phyloP scores from a whole-genome alignment of 176 grass and related monocot species.

The Ampelocalamus luodianensis region DNA sequence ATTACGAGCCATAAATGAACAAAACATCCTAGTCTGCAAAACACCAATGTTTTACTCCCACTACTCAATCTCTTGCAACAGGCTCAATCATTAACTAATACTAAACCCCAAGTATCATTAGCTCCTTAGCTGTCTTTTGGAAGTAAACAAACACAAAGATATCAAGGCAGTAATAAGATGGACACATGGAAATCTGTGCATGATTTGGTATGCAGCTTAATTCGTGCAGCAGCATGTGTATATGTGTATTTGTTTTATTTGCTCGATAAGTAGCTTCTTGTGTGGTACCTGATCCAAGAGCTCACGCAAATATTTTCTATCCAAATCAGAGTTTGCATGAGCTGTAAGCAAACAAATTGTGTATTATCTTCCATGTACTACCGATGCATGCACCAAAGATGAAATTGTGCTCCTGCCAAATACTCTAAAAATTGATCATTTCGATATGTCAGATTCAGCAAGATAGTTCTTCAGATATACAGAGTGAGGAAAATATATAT shows the following conservation, averaged over 20 bases:
- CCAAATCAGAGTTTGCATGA: constrained; percentile 40
- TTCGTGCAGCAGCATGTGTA: constrained; percentile 56
- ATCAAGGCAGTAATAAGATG: constrained; percentile 31
- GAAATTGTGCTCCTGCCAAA: constrained; percentile 7
- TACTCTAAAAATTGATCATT: neutral
- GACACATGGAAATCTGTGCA: constrained; percentile 36
- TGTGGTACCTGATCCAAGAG: constrained; percentile 54
- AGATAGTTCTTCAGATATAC: neutral
- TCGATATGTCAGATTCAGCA: neutral
- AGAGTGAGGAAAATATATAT: neutral
- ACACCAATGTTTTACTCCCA: constrained; percentile 35
- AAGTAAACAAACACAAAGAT: constrained; percentile 43
- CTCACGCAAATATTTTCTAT: constrained; percentile 42
- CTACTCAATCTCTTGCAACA: constrained; percentile 27
- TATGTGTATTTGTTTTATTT: constrained; percentile 46
- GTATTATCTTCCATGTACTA: constrained; percentile 14
- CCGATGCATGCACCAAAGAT: constrained; percentile 29
- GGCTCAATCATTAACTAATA: constrained; percentile 59
- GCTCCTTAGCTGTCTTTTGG: constrained; percentile 52
- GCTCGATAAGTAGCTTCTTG: constrained; percentile 37
- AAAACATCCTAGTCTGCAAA: constrained; percentile 47
- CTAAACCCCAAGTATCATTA: constrained; percentile 46
- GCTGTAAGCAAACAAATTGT: constrained; percentile 47
- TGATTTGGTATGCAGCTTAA: constrained; percentile 56
- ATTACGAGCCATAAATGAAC: constrained; percentile 56